Evolutionary conservation across 1,284 basidiomycete genomes (phyloP).

Genomic region (Paramarasmius palmivorus): DNA sequence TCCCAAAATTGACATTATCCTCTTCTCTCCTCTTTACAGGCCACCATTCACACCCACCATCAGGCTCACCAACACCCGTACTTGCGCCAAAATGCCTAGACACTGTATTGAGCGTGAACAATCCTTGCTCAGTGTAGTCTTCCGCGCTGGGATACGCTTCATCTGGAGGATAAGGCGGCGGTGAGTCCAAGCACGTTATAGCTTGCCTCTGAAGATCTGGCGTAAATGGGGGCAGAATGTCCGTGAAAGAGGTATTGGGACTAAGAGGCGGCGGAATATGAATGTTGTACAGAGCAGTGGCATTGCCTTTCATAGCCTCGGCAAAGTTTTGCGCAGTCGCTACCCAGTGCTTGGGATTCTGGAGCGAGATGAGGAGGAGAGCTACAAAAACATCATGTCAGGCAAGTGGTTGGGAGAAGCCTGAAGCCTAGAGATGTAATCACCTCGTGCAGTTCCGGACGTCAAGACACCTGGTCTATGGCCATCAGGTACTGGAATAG

Average conservation of each 20-base stretch:
- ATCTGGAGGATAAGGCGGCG: conserved; percentile 7
- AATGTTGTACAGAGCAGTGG: conserved; percentile 19
- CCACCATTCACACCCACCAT: conserved; percentile 27
- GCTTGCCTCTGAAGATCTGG: conserved; percentile 19
- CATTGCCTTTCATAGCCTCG: conserved; percentile 21
- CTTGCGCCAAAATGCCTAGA: conserved; percentile 24
- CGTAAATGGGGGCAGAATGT: not conserved
- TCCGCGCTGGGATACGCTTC: conserved; percentile 19
- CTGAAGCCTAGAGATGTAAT: conserved; percentile 4
- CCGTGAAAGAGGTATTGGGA: not conserved
- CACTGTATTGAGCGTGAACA: conserved; percentile 17
- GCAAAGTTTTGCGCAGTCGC: conserved; percentile 14
- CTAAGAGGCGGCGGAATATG: not conserved
- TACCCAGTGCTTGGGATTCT: conserved; percentile 15
- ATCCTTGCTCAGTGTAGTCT: conserved; percentile 20
- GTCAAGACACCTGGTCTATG: conserved; percentile 33
- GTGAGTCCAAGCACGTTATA: conserved; percentile 24
- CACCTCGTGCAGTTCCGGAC: conserved; percentile 32
- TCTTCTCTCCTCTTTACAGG: conserved; percentile 20
- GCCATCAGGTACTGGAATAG: conserved; percentile 29
- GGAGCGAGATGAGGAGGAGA: conserved; percentile 13
- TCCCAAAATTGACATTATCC: conserved; percentile 22
- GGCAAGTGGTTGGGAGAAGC: not conserved
- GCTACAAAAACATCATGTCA: not conserved
- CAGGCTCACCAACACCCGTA: conserved; percentile 20